Evolutionary conservation across 441 rosid genomes (phyloP).

Genomic region (Erysimum pusillum): DNA sequence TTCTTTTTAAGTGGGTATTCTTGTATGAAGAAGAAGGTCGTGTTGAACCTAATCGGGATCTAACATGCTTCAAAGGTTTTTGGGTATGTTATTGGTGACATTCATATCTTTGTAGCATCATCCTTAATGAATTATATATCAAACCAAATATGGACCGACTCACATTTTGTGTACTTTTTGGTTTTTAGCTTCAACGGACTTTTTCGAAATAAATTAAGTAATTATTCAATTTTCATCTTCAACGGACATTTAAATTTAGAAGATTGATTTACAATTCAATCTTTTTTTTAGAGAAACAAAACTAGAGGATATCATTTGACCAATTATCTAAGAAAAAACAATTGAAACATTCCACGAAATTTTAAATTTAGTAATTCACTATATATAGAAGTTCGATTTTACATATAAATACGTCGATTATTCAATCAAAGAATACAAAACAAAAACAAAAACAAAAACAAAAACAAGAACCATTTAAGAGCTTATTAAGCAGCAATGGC

Average conservation of each 20-base stretch:
- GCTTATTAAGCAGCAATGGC: slow-evolving; percentile 40
- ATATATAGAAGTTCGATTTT: slow-evolving; percentile 19
- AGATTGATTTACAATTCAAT: neutral
- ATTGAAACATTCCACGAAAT: slow-evolving; percentile 31
- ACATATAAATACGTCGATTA: slow-evolving; percentile 21
- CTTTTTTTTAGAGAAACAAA: neutral
- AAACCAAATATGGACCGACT: slow-evolving; percentile 26
- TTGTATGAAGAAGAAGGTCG: slow-evolving; percentile 11
- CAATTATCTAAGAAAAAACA: slow-evolving; percentile 30
- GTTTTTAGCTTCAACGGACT: neutral
- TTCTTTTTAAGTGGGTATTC: slow-evolving; percentile 38
- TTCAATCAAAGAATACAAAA: neutral
- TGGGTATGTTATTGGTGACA: slow-evolving; percentile 40
- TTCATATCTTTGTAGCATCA: slow-evolving; percentile 41
- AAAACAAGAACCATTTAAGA: slow-evolving; percentile 35
- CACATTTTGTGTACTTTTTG: neutral
- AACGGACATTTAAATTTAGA: neutral
- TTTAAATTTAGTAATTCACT: slow-evolving; percentile 27
- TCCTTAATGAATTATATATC: neutral
- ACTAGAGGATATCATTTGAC: slow-evolving; percentile 9
- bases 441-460: neutral
- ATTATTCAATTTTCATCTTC: no score
- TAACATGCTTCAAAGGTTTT: slow-evolving; percentile 38
- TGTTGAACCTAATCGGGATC: slow-evolving; percentile 46
- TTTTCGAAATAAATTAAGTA: neutral